Conservation (phyloP, 176 grass and related monocot species). For the Juncus effusus region DNA sequence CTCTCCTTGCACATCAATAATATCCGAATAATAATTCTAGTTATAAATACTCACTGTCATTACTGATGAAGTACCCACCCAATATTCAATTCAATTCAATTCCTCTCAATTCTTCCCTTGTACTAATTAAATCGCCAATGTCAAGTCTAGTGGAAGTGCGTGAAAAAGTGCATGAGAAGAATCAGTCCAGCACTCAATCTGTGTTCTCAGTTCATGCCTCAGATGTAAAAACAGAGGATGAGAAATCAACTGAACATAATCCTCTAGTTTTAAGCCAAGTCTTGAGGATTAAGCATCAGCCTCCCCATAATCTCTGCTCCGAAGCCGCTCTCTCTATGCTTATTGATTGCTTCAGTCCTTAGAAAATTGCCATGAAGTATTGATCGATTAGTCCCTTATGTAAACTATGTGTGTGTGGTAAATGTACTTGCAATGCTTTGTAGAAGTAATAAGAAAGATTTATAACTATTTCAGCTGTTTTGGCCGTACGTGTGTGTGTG, state of each 20-base stretch:
- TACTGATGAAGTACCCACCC: no score
- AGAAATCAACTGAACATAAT: background rate
- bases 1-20: no score
- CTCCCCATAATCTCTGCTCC: background rate
- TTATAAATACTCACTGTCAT: no score
- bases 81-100: no score
- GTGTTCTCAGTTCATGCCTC: no score
- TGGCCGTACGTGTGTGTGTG: no score
- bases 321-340: background rate
- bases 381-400: no score
- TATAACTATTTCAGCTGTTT: no score
- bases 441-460: no score
- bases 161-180: slow-evolving; percentile 14
- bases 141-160: slow-evolving; percentile 7
- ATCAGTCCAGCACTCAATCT: background rate
- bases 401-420: background rate
- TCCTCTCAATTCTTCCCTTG: no score
- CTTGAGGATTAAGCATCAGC: background rate
- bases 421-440: background rate
- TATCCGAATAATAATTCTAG: no score
- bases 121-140: slow-evolving; percentile 7
- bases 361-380: background rate
- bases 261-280: background rate
- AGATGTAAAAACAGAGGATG: background rate
- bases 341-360: slow-evolving; percentile 1